Base-by-base conservation (phyloP, 2,329 filamentous ascomycete genomes). In the Penicillium italicum region DNA sequence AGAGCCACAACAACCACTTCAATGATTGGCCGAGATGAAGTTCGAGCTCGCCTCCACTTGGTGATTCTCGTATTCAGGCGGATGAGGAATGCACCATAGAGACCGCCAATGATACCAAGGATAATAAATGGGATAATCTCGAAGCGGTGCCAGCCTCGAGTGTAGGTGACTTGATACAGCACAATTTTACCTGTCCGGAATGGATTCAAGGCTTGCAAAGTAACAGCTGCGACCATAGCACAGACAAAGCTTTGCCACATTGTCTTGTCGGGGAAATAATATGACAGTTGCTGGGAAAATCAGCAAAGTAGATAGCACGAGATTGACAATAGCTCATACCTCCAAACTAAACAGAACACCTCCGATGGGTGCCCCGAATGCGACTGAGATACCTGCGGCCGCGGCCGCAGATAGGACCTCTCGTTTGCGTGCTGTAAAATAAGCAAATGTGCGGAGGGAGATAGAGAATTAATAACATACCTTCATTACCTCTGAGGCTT, bases 211-310 rank as follows among this genome's bases (percentile, higher is more conserved):
- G 90, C 90, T 73, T 97, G 93, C 5, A 99, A 80, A 14, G 91
- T 91, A 36, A 97, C 90, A 18, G 94, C 93, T 16, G 92, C 94
- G n/a, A 96, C 90, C 92, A 97, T 97, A 70, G 94, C 94, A 67
- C 94, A 97, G 38, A 99, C 94, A 69, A 99, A 99, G 67, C 91
- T 96, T 72, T 97, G 94, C 94, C 94, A 99, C 94, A 99, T 97
- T 10, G 94, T 97, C 75, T 97, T 97, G 75, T 97, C 93, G 0
- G 94, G 93, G 65, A 97, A 97, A 74, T 97, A 97, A 72, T 97
- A 97, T 0, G 91, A 96, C 3, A 97, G 79, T 82, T 96, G 91
- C 83, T 89, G 56, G n/a, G 31, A 24, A 47, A 16, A 46, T 74
- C 40, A 53, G 43, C 16, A 53, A 24, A 55, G 26, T 33, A 40